Evolutionary conservation across 2,329 filamentous ascomycete genomes (phyloP), one percentile per base, ranked within the genome.

Genomic region (Peltaster fructicola): DNA sequence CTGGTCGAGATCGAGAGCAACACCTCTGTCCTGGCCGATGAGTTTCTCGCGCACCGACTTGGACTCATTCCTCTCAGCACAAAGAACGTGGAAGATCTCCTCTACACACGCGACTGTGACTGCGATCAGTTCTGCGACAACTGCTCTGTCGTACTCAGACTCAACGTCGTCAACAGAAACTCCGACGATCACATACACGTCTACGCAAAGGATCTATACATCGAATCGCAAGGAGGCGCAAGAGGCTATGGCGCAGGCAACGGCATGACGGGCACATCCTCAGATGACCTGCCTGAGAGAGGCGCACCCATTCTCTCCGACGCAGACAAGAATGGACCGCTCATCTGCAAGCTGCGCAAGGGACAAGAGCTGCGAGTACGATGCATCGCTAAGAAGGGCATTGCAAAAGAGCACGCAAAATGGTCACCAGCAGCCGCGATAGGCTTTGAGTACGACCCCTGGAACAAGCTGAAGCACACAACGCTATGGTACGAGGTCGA

Each of bases 401-500:
- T 95, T 36, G 84, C 85, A 17, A 98, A 98, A 61, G 88, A 98
- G 52, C 88, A 98, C 53, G 80, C 88, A 7, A 98, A 98, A 54
- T 98, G 88, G 88, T 78, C 81, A 43, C 84, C 88, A 2, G 85
- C 79, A 17, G 68, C 82, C 19, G 88, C 88, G 3, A 73, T 98
- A 19, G 84, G 81, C 13, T 98, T 98, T 48, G 88, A 98, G 53
- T 98, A 98, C 52, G 88, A 98, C 50, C 88, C 88, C 32, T 78
- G 90, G 52, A 98, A 98, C 58, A 93, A 91, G 56, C 60, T 98
- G 37, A 69, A 74, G 37, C 88, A 98, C 53, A 63, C 88, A 28
- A 80, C 91, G 44, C 70, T 91, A 52, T 98, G 88, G 88, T 93
- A 81, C 49, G 88, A 98, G 59, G 68, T 74, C 39, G 77, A 90